phyloP scores from a whole-genome alignment of 495 filamentous ascomycete genomes.

The Staphylotrichum longicolle region DNA sequence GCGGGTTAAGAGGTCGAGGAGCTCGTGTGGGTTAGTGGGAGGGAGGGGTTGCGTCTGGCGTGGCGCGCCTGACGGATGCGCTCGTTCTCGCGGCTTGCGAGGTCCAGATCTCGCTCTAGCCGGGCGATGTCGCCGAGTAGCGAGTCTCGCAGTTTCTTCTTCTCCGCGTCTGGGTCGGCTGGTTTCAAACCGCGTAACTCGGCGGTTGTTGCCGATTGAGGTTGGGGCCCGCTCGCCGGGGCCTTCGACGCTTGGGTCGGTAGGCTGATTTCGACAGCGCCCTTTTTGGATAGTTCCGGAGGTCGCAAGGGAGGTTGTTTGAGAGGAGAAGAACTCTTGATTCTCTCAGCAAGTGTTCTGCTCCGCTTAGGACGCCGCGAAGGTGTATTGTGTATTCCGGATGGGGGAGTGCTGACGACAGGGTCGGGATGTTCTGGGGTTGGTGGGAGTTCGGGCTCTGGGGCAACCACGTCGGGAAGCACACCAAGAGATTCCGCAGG shows the following conservation, averaged over 20 bases:
- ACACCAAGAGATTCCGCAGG: constrained; percentile 41
- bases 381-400: constrained; percentile 54
- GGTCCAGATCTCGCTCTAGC: constrained; percentile 38
- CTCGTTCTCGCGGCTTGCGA: constrained; percentile 42
- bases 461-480: constrained; percentile 32
- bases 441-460: constrained; percentile 68
- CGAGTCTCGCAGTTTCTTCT: constrained; percentile 40
- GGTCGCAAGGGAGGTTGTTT: constrained; percentile 37
- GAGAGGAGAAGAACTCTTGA: constrained; percentile 46
- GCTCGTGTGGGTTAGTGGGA: constrained; percentile 31
- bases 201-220: constrained; percentile 18
- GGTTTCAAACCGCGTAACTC: constrained; percentile 39
- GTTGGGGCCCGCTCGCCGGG: background rate
- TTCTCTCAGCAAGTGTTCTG: constrained; percentile 38
- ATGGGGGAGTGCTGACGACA: constrained; percentile 49
- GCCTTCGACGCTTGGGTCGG: constrained; percentile 12
- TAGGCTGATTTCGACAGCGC: background rate
- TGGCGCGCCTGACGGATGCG: constrained; percentile 36
- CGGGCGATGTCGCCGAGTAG: constrained; percentile 39
- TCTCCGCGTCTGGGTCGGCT: constrained; percentile 39
- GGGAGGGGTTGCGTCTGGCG: constrained; percentile 17
- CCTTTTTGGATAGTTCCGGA: background rate
- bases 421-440: constrained; percentile 63
- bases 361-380: constrained; percentile 44
- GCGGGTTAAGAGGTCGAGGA: constrained; percentile 40